Percentiles rank a stretch among this genome's conserved stretches.
These are phyloP conservation scores for Buddleja alternifolia DNA, from an alignment of 257 asterid species.

Conservation along the genomic window DNA sequence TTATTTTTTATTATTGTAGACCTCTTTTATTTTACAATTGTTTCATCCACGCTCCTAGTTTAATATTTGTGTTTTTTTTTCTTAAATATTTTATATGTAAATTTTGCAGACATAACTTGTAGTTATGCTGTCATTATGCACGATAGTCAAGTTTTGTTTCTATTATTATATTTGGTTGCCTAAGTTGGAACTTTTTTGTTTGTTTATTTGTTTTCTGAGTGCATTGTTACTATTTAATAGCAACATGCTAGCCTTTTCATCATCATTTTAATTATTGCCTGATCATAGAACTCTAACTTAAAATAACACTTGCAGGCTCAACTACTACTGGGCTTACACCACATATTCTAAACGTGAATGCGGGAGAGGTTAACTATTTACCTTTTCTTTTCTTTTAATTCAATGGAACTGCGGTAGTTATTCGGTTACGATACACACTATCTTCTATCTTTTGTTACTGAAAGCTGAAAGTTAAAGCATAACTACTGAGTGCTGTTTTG, in stretches of 20 bases:
- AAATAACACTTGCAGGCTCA: constrained; percentile 39
- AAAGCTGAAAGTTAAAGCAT: constrained; percentile 10
- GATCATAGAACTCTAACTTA: background rate
- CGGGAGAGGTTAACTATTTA: constrained; percentile 57
- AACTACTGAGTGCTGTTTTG: background rate
- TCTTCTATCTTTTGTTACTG: constrained; percentile 17
- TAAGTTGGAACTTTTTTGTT: no score
- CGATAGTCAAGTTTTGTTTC: no score
- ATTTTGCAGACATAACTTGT: no score
- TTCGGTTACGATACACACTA: background rate
- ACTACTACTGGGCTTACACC: constrained; percentile 40
- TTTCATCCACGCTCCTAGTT: no score
- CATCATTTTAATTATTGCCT: background rate
- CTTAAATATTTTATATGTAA: background rate
- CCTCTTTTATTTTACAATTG: background rate
- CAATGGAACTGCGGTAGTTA: no score
- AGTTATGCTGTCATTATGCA: no score
- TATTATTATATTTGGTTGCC: no score
- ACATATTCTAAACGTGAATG: constrained; percentile 35
- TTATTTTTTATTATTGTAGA: background rate
- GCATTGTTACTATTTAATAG: no score
- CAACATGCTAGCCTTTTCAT: no score
- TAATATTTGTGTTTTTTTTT: background rate
- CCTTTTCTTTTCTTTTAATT: no score
- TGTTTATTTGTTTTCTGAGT: no score